Conservation (phyloP, 73 alveolate species). For the Paramecium primaurelia region DNA sequence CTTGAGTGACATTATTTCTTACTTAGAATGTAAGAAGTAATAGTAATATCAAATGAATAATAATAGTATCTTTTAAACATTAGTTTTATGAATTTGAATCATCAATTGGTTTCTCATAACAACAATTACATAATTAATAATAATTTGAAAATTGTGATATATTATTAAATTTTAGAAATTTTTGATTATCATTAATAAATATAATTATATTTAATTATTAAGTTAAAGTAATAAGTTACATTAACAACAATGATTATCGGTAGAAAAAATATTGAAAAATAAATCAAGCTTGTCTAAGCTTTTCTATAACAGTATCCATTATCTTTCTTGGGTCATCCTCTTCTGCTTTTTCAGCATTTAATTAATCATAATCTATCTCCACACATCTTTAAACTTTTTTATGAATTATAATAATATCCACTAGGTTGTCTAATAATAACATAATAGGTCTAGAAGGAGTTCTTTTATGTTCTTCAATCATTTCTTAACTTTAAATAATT, state of each 20-base stretch:
- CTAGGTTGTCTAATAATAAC: neutral
- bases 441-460: neutral
- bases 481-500: neutral
- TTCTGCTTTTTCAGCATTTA: conserved; percentile 34
- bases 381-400: neutral
- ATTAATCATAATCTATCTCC: conserved; percentile 31
- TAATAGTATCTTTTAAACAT: neutral
- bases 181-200: neutral
- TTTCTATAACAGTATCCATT: neutral
- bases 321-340: conserved; percentile 29
- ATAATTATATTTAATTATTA: neutral
- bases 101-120: neutral
- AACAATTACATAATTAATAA: neutral
- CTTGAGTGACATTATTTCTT: neutral
- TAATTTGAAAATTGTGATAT: neutral
- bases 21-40: neutral
- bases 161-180: neutral
- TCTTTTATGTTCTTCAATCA: neutral
- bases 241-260: neutral
- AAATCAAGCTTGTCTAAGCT: neutral
- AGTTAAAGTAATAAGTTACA: neutral
- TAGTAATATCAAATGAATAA: too few relatives aligned
- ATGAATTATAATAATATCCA: neutral
- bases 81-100: neutral
- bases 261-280: neutral